These are phyloP conservation scores for Whalleya microplaca DNA, from an alignment of 2,329 filamentous ascomycete species.

Conservation along the genomic window DNA sequence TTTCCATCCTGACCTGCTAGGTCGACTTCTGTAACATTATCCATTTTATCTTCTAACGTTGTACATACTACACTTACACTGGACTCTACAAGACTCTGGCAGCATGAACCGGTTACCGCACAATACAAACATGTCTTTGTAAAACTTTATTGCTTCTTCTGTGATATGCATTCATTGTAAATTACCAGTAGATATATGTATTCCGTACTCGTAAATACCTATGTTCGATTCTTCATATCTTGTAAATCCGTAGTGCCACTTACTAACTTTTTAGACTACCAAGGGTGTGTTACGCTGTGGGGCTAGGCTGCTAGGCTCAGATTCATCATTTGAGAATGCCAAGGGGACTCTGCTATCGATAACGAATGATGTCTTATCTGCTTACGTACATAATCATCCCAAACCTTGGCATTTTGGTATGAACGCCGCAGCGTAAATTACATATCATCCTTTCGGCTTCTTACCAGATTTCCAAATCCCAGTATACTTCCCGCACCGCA, in stretches of 20 bases:
- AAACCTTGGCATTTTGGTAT: not conserved
- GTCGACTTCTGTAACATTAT: not conserved
- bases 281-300: too few relatives aligned
- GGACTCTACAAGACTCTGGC: too few relatives aligned
- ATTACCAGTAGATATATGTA: too few relatives aligned
- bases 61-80: not conserved
- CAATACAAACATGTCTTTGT: too few relatives aligned
- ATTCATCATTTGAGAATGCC: too few relatives aligned
- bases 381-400: too few relatives aligned
- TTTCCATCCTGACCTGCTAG: not conserved
- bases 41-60: not conserved
- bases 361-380: not conserved
- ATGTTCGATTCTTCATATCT: too few relatives aligned
- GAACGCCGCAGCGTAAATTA: not conserved
- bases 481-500: not conserved
- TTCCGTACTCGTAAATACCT: too few relatives aligned
- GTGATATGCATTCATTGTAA: not conserved
- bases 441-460: not conserved
- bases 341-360: constrained; percentile 16
- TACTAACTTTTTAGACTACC: too few relatives aligned
- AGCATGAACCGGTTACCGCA: too few relatives aligned
- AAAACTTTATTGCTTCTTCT: not conserved
- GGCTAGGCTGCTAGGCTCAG: too few relatives aligned
- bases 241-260: too few relatives aligned
- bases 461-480: not conserved